Percentiles rank a stretch among this genome's conserved stretches.
These are phyloP conservation scores for Terfezia boudieri DNA, from an alignment of 495 filamentous ascomycete species.

Conservation along the genomic window DNA sequence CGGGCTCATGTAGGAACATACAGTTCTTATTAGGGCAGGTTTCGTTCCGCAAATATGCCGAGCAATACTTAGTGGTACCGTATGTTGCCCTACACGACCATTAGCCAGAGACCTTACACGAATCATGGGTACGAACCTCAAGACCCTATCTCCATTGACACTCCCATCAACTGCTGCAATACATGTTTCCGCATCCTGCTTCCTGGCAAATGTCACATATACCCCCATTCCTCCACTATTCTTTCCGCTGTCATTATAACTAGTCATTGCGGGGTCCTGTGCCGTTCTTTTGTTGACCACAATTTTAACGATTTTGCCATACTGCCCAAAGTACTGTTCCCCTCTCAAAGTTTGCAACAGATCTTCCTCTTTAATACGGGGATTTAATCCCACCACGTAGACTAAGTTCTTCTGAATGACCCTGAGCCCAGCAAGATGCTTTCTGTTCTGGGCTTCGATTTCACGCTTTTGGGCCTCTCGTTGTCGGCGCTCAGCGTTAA, in stretches of 20 bases:
- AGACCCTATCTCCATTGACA: conserved; percentile 61
- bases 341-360: conserved; percentile 70
- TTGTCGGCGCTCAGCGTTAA: conserved; percentile 71
- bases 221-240: conserved; percentile 39
- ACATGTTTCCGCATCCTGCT: conserved; percentile 67
- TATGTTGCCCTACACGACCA: conserved; percentile 49
- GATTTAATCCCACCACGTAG: conserved; percentile 86
- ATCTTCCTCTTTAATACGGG: conserved; percentile 74
- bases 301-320: conserved; percentile 95
- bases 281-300: conserved; percentile 71
- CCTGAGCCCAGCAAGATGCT: conserved; percentile 80
- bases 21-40: conserved; percentile 82
- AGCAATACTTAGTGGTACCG: conserved; percentile 98
- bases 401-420: conserved; percentile 98
- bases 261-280: conserved; percentile 5
- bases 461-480: conserved; percentile 92
- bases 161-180: conserved; percentile 84
- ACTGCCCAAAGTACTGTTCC: conserved; percentile 87
- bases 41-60: conserved; percentile 82
- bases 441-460: conserved; percentile 80
- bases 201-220: conserved; percentile 84
- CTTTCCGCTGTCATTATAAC: neutral
- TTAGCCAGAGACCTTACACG: conserved; percentile 13
- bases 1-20: conserved; percentile 93
- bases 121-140: conserved; percentile 29